phyloP scores from a whole-genome alignment of 78 protist genomes.

The Polysphondylium violaceum region DNA sequence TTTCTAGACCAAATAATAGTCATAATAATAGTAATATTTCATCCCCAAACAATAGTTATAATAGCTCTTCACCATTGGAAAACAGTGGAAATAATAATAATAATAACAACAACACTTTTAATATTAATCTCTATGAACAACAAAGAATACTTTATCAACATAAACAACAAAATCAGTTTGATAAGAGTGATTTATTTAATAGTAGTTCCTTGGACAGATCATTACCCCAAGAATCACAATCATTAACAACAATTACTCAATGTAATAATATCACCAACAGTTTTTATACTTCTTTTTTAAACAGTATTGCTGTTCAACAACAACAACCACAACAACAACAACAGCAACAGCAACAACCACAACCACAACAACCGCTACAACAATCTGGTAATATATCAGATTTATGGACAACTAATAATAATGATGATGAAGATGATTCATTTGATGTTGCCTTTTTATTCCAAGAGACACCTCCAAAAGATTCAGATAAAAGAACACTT shows the following conservation, averaged over 20 bases:
- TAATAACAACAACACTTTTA: no score
- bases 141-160: background rate
- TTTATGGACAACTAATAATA: background rate
- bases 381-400: no score
- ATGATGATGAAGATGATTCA: background rate
- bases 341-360: background rate
- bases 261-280: no score
- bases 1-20: background rate
- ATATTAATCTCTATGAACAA: no score
- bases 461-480: background rate
- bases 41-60: no score
- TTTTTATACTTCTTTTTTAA: no score
- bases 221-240: slow-evolving; percentile 5
- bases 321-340: background rate
- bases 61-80: no score
- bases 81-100: no score
- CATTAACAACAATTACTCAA: slow-evolving; percentile 1
- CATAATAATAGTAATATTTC: no score
- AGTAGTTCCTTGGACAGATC: no score
- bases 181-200: no score
- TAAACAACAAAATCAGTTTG: background rate
- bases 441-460: background rate
- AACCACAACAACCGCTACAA: background rate
- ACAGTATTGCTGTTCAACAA: no score
- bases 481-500: background rate